Percentiles rank a stretch among this genome's conserved stretches.
Evolutionary conservation across 2,329 filamentous ascomycete species (phyloP).

Genomic region (Aspergillus latus): DNA sequence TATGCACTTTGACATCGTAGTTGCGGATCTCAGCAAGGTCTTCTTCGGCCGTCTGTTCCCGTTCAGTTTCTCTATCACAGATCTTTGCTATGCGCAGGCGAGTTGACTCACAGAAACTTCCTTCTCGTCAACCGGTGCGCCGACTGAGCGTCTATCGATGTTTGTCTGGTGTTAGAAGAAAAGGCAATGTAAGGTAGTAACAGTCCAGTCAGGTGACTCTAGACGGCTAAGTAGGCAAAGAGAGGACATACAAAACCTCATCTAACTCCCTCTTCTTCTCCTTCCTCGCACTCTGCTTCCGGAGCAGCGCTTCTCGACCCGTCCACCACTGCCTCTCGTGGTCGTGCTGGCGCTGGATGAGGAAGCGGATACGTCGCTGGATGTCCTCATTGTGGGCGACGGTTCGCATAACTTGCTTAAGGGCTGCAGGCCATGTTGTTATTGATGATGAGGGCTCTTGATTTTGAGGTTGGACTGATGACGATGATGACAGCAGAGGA

Average conservation of each 20-base stretch:
- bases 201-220: not conserved
- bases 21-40: constrained; percentile 55
- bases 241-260: constrained; percentile 52
- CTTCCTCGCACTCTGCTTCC: constrained; percentile 52
- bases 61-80: not conserved
- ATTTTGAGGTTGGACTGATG: not conserved
- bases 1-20: constrained; percentile 64
- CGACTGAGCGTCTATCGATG: constrained; percentile 45
- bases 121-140: constrained; percentile 40
- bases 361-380: constrained; percentile 50
- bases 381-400: constrained; percentile 48
- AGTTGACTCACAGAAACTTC: constrained; percentile 28
- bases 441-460: constrained; percentile 42
- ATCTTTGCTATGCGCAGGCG: not conserved
- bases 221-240: not conserved
- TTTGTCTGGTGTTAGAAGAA: not conserved
- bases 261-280: constrained; percentile 57
- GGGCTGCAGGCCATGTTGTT: constrained; percentile 52
- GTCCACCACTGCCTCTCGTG: constrained; percentile 64
- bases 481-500: not conserved
- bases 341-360: constrained; percentile 63
- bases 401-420: constrained; percentile 53
- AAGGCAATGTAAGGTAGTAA: not conserved
- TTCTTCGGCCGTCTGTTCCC: constrained; percentile 44
- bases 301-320: constrained; percentile 52